phyloP scores from a whole-genome alignment of 2,329 filamentous ascomycete species.

The Trichoderma lentiforme region DNA sequence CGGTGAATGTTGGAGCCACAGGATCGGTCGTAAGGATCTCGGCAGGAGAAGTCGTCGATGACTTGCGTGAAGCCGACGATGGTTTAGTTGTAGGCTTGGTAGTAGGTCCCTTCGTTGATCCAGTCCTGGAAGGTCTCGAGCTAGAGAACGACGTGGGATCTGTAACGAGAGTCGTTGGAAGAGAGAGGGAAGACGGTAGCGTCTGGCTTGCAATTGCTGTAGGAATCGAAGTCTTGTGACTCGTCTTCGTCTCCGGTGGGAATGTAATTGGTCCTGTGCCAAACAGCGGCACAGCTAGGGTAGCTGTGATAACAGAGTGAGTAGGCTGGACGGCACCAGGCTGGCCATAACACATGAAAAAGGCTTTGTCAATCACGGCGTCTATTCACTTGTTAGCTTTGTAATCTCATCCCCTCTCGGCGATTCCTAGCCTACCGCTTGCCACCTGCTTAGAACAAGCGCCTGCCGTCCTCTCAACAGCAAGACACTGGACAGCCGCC shows the following conservation, averaged over 20 bases:
- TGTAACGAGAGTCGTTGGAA: slow-evolving; percentile 30
- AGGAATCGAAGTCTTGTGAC: not conserved
- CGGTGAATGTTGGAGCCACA: not conserved
- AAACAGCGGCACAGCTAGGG: slow-evolving; percentile 28
- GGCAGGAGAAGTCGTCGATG: not conserved
- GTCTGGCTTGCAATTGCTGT: not conserved
- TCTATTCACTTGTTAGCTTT: slow-evolving; percentile 31
- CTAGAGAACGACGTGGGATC: slow-evolving; percentile 25
- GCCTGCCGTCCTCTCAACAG: slow-evolving; percentile 48
- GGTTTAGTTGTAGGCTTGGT: not conserved
- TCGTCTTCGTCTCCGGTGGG: not conserved
- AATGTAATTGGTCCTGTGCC: slow-evolving; percentile 17
- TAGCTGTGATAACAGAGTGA: slow-evolving; percentile 56
- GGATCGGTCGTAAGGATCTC: not conserved
- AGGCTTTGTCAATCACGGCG: slow-evolving; percentile 46
- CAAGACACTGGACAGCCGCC: slow-evolving; percentile 64
- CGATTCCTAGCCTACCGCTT: slow-evolving; percentile 28
- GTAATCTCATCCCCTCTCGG: not conserved
- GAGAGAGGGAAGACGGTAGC: slow-evolving; percentile 1
- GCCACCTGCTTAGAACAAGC: slow-evolving; percentile 49
- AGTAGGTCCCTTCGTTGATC: not conserved
- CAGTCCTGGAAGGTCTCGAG: not conserved
- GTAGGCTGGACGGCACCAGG: slow-evolving; percentile 53
- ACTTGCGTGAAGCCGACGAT: not conserved
- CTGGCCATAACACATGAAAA: slow-evolving; percentile 55